Base-by-base conservation (phyloP, 371 early-diverging fungal genomes). In the Blakeslea trispora region DNA sequence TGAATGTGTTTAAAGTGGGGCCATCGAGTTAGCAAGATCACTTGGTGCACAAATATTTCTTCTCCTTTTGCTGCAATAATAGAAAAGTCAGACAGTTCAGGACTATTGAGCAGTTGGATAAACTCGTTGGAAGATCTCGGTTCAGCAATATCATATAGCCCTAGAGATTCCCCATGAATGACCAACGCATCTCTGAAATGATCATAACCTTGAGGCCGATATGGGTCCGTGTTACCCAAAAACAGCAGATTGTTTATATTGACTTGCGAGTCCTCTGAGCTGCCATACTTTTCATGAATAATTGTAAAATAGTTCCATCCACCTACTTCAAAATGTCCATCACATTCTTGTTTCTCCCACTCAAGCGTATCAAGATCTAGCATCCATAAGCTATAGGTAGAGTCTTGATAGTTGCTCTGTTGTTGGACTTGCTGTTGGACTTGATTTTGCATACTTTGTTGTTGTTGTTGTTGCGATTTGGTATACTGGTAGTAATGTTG, bases 271-370 rank as follows among this genome's bases (percentile, higher is more conserved):
- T 58, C 41, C 22, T 63, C 57, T n/a, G 50, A 32, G n/a, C 28
- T 17, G 10, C 45, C 51, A 2, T 11, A 1, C 19, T 54, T 60
- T 58, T 57, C 74, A 28, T 54, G 63, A 34, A 77, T 69, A 23
- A 81, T 59, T 1, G 82, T 82, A 56, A 81, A 83, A 60, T 84
- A 86, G 53, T 86, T 81, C 86, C 86, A 86, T 4, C 79, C 79
- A 18, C 80, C 81, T 22, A 69, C 68, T 48, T 79, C 80, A 40
- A 85, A 77, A 57, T 72, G 74, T 13, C 65, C 63, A 48, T 74
- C 78, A 42, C 81, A 75, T 55, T 79, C 84, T 50, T 82, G 72
- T 49, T 75, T 80, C 48, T 75, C 67, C 86, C 86, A 86, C 54
- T 78, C 73, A 37, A 84, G 62, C 17, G 81, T 78, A 51, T 81